phyloP scores from a whole-genome alignment of 139 green algal genomes.

The Asterochloris erici region DNA sequence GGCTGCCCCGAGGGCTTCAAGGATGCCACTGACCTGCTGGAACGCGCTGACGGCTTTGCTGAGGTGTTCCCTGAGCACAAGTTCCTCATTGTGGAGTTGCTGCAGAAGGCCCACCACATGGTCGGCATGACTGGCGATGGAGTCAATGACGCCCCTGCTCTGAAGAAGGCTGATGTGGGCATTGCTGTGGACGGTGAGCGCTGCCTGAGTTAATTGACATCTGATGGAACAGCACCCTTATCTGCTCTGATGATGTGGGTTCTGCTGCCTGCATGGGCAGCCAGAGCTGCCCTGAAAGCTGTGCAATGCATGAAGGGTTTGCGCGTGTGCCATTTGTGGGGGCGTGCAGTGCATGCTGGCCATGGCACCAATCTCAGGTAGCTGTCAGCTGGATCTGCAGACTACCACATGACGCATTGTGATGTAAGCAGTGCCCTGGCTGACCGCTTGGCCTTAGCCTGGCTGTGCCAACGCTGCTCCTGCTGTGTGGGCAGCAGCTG shows the following conservation, averaged over 20 bases:
- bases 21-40: conserved; percentile 60
- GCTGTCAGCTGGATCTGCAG: too few relatives aligned
- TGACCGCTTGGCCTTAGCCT: too few relatives aligned
- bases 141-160: conserved; percentile 92
- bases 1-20: conserved; percentile 42
- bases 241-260: too few relatives aligned
- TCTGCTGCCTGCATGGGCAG: too few relatives aligned
- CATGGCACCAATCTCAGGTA: too few relatives aligned
- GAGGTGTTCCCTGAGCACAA: conserved; percentile 91
- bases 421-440: too few relatives aligned
- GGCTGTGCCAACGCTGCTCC: too few relatives aligned
- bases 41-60: conserved; percentile 78
- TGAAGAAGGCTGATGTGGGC: conserved; percentile 95
- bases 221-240: too few relatives aligned
- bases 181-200: conserved; percentile 70
- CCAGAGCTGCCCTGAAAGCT: not conserved
- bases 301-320: not conserved
- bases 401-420: too few relatives aligned
- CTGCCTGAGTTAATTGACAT: not conserved
- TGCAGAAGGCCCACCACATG: conserved; percentile 68
- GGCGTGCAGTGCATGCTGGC: too few relatives aligned
- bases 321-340: not conserved
- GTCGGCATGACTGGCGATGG: conserved; percentile 84
- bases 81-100: conserved; percentile 78
- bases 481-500: too few relatives aligned